Evolutionary conservation across 2,329 filamentous ascomycete species (phyloP).

Genomic region (Raffaelea albimanens): DNA sequence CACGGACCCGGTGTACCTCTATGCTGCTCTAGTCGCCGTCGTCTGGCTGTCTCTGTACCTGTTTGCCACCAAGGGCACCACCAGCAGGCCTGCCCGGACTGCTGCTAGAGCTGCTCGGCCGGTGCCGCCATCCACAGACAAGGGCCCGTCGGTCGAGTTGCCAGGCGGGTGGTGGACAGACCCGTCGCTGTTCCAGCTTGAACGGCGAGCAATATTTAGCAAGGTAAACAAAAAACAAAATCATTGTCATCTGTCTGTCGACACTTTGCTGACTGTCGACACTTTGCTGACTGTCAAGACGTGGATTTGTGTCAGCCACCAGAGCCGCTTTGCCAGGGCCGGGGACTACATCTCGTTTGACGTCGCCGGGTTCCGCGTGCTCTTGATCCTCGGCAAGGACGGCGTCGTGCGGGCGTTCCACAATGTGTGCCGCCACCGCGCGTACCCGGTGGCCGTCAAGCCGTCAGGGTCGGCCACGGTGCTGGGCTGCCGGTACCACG

Average conservation of each 20-base stretch:
- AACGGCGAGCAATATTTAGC: slow-evolving; percentile 5
- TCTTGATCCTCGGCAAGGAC: slow-evolving; percentile 4
- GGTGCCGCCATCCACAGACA: too few species aligned
- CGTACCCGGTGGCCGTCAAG: slow-evolving; percentile 1
- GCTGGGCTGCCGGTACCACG: slow-evolving; percentile 5
- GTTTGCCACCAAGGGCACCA: too few species aligned
- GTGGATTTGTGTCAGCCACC: slow-evolving; percentile 3
- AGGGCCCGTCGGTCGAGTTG: too few species aligned
- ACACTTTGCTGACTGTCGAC: too few species aligned
- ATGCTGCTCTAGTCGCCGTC: too few species aligned
- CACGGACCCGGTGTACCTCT: neutral
- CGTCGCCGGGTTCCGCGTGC: slow-evolving; percentile 1
- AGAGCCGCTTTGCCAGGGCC: slow-evolving; percentile 1
- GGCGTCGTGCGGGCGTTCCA: slow-evolving; percentile 2
- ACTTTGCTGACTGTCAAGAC: too few species aligned
- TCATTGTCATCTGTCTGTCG: too few species aligned
- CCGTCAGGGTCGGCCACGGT: neutral
- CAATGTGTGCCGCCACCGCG: slow-evolving; percentile 7
- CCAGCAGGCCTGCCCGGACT: neutral
- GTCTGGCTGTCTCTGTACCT: too few species aligned
- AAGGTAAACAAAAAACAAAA: too few species aligned
- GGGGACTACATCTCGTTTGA: slow-evolving; percentile 3
- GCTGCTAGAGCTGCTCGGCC: too few species aligned
- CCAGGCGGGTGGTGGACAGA: neutral
- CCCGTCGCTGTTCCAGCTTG: neutral